Evolutionary conservation across 176 grass and related monocot genomes (phyloP), one percentile per base, ranked within the genome.

Genomic region (Aegilops speltoides): DNA sequence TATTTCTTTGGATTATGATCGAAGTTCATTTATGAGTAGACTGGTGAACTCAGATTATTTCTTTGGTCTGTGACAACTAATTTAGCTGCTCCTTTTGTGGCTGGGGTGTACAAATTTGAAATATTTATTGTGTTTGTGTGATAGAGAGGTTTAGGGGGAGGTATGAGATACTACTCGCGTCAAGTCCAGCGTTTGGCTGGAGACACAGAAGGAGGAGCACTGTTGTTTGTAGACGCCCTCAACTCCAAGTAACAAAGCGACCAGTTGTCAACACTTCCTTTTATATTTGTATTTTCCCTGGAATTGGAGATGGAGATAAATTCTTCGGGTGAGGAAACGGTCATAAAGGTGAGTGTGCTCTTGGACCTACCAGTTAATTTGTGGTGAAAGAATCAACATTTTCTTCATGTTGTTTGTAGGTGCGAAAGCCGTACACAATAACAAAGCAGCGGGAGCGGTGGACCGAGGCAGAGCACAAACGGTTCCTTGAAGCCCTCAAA

Each of bases 381-480:
- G 14, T 82, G 77, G 15, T 90, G 63, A 87, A 87, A 82, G 71
- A 78, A 72, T 1, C 43, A 78, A 71, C 23, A 65, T 82, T 85
- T 73, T 65, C 34, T 73, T 62, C 52, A 28, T 70, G 20, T 54
- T 86, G 13, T 66, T 76, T 86, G 75, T 88, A 98, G 97, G 87
- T 86, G 48, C 92, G 97, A 64, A 98, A 98, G 85, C 94, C 97
- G 2, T 98, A 98, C 85, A 98, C 97, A 43, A 96, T 98, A 70
- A 98, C 97, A 16, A 98, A 98, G 83, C 94, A 94, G 86, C 83
- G 97, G 82, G 97, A 98, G 87, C 87, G 84, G 85, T 96, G 97
- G 97, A 96, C 97, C 14, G 94, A 98, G 89, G 92, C 88, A 80
- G 97, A 98, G 90, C 97, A 98, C 87, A 93, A 88, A 79, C 83